phyloP scores from a whole-genome alignment of 1,139 yeast species.

The Pneumocystis sp. region DNA sequence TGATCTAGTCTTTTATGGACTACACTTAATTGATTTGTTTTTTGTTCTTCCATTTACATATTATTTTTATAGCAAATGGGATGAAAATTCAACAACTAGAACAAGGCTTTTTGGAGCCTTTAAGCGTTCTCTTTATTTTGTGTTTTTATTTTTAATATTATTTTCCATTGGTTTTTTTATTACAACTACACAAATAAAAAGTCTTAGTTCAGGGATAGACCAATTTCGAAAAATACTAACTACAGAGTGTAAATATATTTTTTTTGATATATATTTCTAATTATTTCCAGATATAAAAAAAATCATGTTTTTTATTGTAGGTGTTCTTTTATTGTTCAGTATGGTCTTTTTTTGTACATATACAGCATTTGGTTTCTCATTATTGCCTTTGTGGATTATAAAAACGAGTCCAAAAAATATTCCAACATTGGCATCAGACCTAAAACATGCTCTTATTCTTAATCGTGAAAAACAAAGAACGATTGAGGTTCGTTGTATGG shows the following conservation, averaged over 20 bases:
- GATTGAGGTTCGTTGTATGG: background rate
- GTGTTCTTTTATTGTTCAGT: background rate
- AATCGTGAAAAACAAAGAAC: background rate
- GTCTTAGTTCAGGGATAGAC: background rate
- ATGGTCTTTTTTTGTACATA: background rate
- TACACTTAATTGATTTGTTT: background rate
- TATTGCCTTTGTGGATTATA: background rate
- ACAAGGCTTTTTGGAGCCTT: background rate
- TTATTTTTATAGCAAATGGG: background rate
- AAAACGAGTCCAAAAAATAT: background rate
- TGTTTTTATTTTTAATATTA: background rate
- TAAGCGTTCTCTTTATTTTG: background rate
- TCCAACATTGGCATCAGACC: background rate
- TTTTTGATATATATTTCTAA: background rate
- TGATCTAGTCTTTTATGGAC: background rate
- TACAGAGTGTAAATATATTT: background rate
- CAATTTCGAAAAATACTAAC: background rate
- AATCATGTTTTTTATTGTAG: background rate
- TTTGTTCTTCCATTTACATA: background rate
- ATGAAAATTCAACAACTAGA: background rate
- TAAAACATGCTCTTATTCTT: background rate
- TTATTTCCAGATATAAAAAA: background rate
- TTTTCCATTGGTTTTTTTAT: background rate
- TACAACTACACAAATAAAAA: background rate
- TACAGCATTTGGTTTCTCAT: background rate